Evolutionary conservation across 2,329 filamentous ascomycete genomes (phyloP).

Genomic region (Colletotrichum nymphaeae): DNA sequence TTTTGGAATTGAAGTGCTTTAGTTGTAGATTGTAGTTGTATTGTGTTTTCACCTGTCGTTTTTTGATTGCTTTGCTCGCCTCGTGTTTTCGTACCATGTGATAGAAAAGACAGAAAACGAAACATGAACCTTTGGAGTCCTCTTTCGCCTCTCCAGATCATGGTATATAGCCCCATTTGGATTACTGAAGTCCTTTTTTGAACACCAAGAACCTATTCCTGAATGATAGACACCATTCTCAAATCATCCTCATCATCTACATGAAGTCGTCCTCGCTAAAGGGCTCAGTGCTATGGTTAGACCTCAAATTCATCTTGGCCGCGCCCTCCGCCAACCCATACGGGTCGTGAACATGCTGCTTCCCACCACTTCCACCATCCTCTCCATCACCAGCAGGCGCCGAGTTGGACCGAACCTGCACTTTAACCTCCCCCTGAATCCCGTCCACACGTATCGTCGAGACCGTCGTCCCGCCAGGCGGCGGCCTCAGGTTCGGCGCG

Average conservation of each 20-base stretch:
- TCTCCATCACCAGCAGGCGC: slow-evolving; percentile 27
- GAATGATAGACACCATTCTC: neutral
- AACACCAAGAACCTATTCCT: neutral
- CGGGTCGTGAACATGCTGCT: slow-evolving; percentile 40
- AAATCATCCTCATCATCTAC: slow-evolving; percentile 40
- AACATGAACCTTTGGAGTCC: neutral
- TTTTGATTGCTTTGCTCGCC: neutral
- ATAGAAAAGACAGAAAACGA: neutral
- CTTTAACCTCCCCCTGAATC: slow-evolving; percentile 66
- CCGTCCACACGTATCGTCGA: slow-evolving; percentile 65
- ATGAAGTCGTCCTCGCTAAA: slow-evolving; percentile 59
- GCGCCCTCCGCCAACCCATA: slow-evolving; percentile 57
- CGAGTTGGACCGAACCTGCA: slow-evolving; percentile 56
- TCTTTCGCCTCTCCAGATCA: neutral
- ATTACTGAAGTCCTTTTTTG: neutral
- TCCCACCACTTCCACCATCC: slow-evolving; percentile 18
- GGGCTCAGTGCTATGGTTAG: slow-evolving; percentile 41
- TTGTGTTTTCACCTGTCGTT: neutral
- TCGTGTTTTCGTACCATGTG: neutral
- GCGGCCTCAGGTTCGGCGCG: slow-evolving; percentile 50
- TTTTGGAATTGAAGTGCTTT: neutral
- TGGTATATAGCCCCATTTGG: neutral
- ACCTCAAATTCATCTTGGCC: slow-evolving; percentile 51
- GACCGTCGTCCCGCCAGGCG: slow-evolving; percentile 48
- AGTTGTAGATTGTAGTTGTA: neutral